Percentiles rank a stretch among this genome's conserved stretches.
Conservation (phyloP, 2,329 filamentous ascomycete species). For the Fusarium transvaalense region DNA sequence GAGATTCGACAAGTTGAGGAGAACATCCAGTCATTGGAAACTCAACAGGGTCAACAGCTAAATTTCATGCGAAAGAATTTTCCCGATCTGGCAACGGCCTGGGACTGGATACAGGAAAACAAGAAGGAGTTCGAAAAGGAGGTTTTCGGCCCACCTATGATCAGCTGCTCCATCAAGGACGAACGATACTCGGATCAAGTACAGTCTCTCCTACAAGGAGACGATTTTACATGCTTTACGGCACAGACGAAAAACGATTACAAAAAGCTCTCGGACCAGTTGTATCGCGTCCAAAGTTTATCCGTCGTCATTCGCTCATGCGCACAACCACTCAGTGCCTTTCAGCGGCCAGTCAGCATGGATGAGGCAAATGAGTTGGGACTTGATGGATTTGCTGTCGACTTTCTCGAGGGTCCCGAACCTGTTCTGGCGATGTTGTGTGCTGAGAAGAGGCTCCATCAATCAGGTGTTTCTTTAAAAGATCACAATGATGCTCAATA, state of each 20-base stretch:
- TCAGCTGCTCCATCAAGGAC: conserved; percentile 84
- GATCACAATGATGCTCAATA: conserved; percentile 77
- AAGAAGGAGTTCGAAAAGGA: conserved; percentile 76
- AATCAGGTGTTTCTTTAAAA: conserved; percentile 72
- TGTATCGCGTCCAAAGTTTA: conserved; percentile 73
- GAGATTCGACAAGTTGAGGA: conserved; percentile 57
- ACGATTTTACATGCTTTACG: conserved; percentile 77
- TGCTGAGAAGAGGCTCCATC: conserved; percentile 75
- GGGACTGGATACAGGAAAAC: conserved; percentile 85
- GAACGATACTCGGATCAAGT: conserved; percentile 70
- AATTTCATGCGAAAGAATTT: conserved; percentile 72
- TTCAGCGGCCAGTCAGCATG: conserved; percentile 65
- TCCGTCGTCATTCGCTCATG: conserved; percentile 79
- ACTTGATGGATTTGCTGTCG: conserved; percentile 83
- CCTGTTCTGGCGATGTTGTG: conserved; percentile 91
- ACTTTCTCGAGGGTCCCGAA: conserved; percentile 83
- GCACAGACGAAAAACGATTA: conserved; percentile 82
- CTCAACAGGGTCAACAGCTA: conserved; percentile 79
- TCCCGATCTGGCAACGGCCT: conserved; percentile 75
- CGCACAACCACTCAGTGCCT: conserved; percentile 65
- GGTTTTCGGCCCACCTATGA: conserved; percentile 83
- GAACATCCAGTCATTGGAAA: conserved; percentile 73
- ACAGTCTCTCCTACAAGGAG: conserved; percentile 63
- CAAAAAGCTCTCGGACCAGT: conserved; percentile 74
- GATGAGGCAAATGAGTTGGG: conserved; percentile 71